Base-by-base conservation (phyloP, 768 basidiomycete species). In the Clitopilus passeckerianus region DNA sequence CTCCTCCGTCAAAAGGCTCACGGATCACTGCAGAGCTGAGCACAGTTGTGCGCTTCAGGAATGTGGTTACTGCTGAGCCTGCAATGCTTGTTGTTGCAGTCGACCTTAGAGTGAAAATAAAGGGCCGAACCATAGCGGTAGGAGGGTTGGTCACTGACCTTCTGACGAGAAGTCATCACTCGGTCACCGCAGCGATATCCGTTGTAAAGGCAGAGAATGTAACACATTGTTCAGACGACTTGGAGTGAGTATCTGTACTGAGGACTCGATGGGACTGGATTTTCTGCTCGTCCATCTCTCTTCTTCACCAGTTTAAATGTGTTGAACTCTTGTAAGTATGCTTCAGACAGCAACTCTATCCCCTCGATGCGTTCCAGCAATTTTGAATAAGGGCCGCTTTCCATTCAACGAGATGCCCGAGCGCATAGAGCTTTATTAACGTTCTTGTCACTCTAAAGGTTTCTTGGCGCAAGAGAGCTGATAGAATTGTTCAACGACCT, bases 1-100 rank as follows among this genome's bases (percentile, higher is more conserved):
- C 9, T 9, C 46, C 10, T n/a, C 3, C n/a, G 46, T 10, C 20
- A n/a, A 50, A 20, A 22, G 46, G 20, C 46, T 50, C 46, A 50
- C 46, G 46, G 46, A 50, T 50, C 46, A 22, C 10, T 50, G n/a
- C 46, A 50, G 5, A 50, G 22, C 46, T 50, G 46, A 20, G 20
- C 43, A 60, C 82, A 83, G 57, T 75, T 61, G 57, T 83, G 82
- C 1, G 23, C 2, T 12, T 30, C 44, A 0, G 43, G 59, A 8
- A 57, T 66, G 59, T 83, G 82, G 34, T 34, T 63, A 8, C 53
- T 20, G 60, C 84, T 85, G 57, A 74, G 66, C 7, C 65, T 70
- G 58, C 84, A 85, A 6, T 63, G 61, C 24, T 60, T 56, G 1
- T 57, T 58, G 53, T 77, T 74, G 62, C 84, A 86, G 61, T 85